Evolutionary conservation across 345 rosid species (phyloP), one percentile per base, ranked within the genome.

Genomic region (Arabidopsis thaliana): DNA sequence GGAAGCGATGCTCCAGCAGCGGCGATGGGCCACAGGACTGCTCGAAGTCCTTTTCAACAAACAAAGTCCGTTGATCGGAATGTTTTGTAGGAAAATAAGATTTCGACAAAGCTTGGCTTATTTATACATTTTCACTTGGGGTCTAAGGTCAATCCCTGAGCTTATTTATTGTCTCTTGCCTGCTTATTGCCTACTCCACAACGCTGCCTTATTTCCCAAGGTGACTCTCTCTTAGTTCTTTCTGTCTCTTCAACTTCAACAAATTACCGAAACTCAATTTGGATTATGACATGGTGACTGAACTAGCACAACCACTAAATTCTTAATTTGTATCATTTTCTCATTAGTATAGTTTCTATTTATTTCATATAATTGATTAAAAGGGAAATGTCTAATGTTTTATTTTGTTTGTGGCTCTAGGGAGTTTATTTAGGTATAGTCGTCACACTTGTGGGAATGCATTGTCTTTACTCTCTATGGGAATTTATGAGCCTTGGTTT

Each of bases 21-120:
- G 86, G 65, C 81, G 93, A 59, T 93, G 96, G 96, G 68, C 82
- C 12, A 84, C 89, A 0, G 97, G 96, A 5, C 4, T 85, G 11
- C 85, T 86, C 5, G 93, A 91, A 77, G 38, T 84, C 34, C 60
- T 87, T 50, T 55, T 87, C 46, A 75, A 76, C 75, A 73, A 59
- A 40, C 72, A 34, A 7, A 84, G 33, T 76, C 96, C 92, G 0
- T 65, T 88, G 8, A 5, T 63, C 37, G 83, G 60, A 23, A 41
- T 67, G 16, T 13, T 84, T 49, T 34, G 44, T 0, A 67, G 65
- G 0, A 76, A 78, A 57, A 80, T 91, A 61, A 86, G 82, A 32
- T 78, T 87, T 12, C 82, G 93, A 64, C 85, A 82, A 48, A 63
- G 82, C 41, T 57, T 87, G 75, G 80, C 73, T 12, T 91, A 91